Conservation (phyloP, 2,329 filamentous ascomycete genomes). For the Ilyonectria destructans region DNA sequence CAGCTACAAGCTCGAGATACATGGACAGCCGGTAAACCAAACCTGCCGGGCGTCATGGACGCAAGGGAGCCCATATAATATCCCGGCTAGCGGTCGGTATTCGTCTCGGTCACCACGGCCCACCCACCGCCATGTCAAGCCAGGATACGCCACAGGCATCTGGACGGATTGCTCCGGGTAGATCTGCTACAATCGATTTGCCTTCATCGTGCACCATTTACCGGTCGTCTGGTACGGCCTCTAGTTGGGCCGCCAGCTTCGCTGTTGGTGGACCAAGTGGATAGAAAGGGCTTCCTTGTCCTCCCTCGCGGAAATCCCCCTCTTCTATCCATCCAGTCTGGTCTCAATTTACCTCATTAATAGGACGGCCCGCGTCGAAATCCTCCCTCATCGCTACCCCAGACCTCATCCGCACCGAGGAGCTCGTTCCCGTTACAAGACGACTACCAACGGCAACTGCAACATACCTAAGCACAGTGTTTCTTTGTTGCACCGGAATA, state of each 20-base stretch:
- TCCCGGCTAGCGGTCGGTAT: neutral
- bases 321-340: neutral
- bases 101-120: slow-evolving; percentile 19
- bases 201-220: slow-evolving; percentile 33
- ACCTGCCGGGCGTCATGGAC: neutral
- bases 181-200: slow-evolving; percentile 30
- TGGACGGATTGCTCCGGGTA: slow-evolving; percentile 20
- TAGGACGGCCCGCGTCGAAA: neutral
- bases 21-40: neutral
- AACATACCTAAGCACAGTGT: neutral
- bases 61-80: slow-evolving; percentile 11
- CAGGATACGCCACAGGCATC: slow-evolving; percentile 37
- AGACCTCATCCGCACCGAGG: neutral
- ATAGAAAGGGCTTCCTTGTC: slow-evolving; percentile 35
- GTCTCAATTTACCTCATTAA: neutral
- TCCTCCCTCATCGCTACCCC: neutral
- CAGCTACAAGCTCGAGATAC: neutral
- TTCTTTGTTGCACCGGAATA: neutral
- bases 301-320: slow-evolving; percentile 3
- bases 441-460: neutral
- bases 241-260: slow-evolving; percentile 34
- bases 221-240: slow-evolving; percentile 37
- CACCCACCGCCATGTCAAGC: slow-evolving; percentile 30
- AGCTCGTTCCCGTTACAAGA: neutral
- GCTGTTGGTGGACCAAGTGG: slow-evolving; percentile 17